Evolutionary conservation across 495 filamentous ascomycete species (phyloP).

Genomic region (Xylaria venustula): DNA sequence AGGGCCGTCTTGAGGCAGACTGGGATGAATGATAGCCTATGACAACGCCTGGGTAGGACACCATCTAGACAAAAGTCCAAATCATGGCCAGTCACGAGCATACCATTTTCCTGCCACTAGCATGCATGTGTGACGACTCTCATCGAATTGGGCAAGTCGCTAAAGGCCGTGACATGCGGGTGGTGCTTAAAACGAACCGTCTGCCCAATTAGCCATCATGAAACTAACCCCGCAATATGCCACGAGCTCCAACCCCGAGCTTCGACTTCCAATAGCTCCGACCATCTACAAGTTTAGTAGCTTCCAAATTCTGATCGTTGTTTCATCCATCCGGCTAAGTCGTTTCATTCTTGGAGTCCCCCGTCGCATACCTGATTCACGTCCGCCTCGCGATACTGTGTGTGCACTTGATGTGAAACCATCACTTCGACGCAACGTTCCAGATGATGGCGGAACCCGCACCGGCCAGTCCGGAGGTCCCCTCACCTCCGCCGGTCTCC

Average conservation of each 20-base stretch:
- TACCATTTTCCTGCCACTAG: neutral
- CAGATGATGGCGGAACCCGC: conserved; percentile 9
- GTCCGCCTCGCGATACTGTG: neutral
- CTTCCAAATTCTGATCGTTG: neutral
- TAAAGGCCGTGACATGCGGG: conserved; percentile 9
- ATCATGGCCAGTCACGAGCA: neutral
- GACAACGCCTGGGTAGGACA: too few relatives aligned
- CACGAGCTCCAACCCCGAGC: conserved; percentile 9
- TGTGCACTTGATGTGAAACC: neutral
- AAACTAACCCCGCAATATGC: conserved; percentile 12
- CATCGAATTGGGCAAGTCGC: conserved; percentile 10
- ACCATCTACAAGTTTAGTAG: neutral
- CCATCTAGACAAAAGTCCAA: neutral
- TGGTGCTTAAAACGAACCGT: neutral
- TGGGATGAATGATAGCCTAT: conserved; percentile 36
- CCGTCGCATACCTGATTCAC: neutral
- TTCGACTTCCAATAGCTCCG: conserved; percentile 12
- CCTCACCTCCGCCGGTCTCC: conserved; percentile 1
- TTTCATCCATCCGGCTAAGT: conserved; percentile 4
- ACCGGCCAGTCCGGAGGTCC: conserved; percentile 1
- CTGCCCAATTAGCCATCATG: conserved; percentile 13
- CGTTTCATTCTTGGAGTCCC: conserved; percentile 1
- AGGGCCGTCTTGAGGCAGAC: conserved; percentile 50
- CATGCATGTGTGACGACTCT: conserved; percentile 3
- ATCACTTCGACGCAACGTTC: neutral